Base-by-base conservation (phyloP, 768 basidiomycete species). In the Rhizopogon rudus region DNA sequence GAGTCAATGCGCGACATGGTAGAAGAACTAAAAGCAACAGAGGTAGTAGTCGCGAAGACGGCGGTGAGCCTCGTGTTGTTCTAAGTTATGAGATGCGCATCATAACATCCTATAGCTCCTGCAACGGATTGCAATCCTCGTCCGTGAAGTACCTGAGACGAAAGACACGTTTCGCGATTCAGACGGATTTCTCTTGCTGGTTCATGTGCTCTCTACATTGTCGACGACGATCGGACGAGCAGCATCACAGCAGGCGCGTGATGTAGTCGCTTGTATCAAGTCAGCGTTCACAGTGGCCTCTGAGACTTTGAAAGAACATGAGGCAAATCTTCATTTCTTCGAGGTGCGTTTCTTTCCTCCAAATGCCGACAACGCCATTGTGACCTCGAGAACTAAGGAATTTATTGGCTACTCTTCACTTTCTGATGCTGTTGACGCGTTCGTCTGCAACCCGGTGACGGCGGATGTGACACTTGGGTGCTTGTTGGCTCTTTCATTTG, bases 161-260 rank as follows among this genome's bases (percentile, higher is more conserved):
- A 88, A 86, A 66, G 84, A 86, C 54, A 83, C 86, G 17, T 93
- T 93, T 67, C 77, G 91, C 5, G 88, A 91, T 63, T 74, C 87
- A 63, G 91, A 93, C 57, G 91, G 91, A 1, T 92, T 91, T 65
- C 73, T 92, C 17, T 79, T 83, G 9, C 72, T 91, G 33, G 83
- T 91, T 71, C 88, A 82, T 61, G 77, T 87, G 31, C 73, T 93
- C 4, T 87, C 88, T 1, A 82, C 81, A 0, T 68, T 87, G 0
- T 67, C 77, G 51, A 71, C 73, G 25, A 57, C 61, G 9, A 55
- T 56, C 3, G 63, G 65, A 54, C 64, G 69, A 17, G 61, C 66
- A 35, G 64, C 57, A 8, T 62, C 70, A 2, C 67, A 74, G 1
- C 65, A 69, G 3, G 74, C 73, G 44, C 71, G 72, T 5, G 74